Evolutionary conservation across 176 grass and related monocot genomes (phyloP), one percentile per base, ranked within the genome.

Genomic region (Triticum monococcum): DNA sequence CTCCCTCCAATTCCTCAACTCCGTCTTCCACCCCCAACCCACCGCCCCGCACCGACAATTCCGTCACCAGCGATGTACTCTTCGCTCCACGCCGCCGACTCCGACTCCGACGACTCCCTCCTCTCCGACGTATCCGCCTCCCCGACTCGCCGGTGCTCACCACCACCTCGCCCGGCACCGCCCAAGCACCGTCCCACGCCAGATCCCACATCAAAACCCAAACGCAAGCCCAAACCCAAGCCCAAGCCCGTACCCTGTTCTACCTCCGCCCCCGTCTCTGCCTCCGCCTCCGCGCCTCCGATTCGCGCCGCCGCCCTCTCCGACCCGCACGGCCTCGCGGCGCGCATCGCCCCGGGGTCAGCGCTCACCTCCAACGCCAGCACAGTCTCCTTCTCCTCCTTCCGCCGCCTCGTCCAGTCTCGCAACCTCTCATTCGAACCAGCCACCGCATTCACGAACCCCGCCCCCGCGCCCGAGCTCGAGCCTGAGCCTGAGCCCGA

Each of bases 381-480:
- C 50, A 78, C 84, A 5, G 50, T 69, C 66, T 81, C 90, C 4
- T 72, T 77, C 22, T 85, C 83, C 23, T 95, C 96, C 20, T 94
- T 95, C 83, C 85, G 93, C 41, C 88, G 90, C 17, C 75, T 98
- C 78, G 93, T 96, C 25, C 84, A 92, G 87, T 89, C 84, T 38
- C 90, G 93, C 59, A 91, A 89, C 54, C 93, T 89, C 41, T 87
- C 91, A 17, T 91, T 94, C 66, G 91, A 95, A 69, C 91, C 92
- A 5, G 61, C 50, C 23, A 30, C 72, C 16, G 87, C 87, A 75
- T 89, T 88, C 63, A 25, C 79, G 65, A 38, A 23, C 32, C 46
- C 87, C 0, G 2, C 57, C 65, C 38, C 81, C 1, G 77, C 69
- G 3, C 23, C 80, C 54, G 48, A 5, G 48, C 1, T 5, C 48